A percentile compares a stretch with the other conserved stretches of the same genome.
phyloP scores from a whole-genome alignment of 176 grass and related monocot genomes.

The Oropetium thomaeum region DNA sequence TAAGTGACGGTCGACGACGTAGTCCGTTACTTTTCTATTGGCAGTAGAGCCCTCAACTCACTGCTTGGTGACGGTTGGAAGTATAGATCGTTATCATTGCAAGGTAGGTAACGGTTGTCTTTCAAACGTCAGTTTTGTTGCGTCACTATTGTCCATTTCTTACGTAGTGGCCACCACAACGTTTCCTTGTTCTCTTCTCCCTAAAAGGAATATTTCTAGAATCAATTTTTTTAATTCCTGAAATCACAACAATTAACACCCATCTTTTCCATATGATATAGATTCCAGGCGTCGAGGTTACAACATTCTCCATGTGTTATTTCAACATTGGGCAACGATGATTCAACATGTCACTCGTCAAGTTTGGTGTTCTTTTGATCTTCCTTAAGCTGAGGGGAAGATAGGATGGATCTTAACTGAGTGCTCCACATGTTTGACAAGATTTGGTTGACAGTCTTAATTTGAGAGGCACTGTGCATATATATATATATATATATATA shows the following conservation, averaged over 20 bases:
- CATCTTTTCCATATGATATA: not conserved
- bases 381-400: conserved; percentile 7
- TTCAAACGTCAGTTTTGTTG: no score
- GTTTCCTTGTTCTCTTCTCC: not conserved
- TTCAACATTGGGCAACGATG: not conserved
- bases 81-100: no score
- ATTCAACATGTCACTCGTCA: conserved; percentile 8
- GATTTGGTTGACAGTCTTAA: conserved; percentile 70
- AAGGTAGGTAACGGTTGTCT: no score
- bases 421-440: conserved; percentile 79
- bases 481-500: no score
- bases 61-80: no score
- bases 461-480: conserved; percentile 74
- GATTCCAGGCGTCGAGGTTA: not conserved
- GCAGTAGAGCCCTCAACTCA: no score
- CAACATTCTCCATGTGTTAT: not conserved
- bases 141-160: no score
- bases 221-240: not conserved
- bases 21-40: no score
- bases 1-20: no score
- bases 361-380: conserved; percentile 28
- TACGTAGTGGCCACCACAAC: no score
- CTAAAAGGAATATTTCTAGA: not conserved
- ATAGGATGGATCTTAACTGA: conserved; percentile 50
- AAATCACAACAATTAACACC: not conserved